Conservation (phyloP, 768 basidiomycete species). For the Hericium alpestre region DNA sequence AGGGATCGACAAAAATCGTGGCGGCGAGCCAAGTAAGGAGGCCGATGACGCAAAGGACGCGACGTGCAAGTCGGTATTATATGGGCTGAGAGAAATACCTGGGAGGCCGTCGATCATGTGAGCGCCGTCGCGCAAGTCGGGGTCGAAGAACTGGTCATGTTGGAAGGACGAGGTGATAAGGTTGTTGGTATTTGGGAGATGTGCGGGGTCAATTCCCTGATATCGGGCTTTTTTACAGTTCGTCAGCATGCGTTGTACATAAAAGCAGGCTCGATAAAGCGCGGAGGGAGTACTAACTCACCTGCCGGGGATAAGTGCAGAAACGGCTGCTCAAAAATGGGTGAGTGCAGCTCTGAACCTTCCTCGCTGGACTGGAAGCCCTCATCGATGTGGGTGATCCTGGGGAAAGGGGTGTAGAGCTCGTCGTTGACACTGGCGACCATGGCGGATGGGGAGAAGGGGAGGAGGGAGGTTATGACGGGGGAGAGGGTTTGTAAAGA, state of each 20-base stretch:
- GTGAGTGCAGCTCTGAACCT: slow-evolving; percentile 66
- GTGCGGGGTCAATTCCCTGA: slow-evolving; percentile 21
- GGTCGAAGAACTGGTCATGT: slow-evolving; percentile 5
- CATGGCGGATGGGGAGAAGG: slow-evolving; percentile 29
- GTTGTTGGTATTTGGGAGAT: slow-evolving; percentile 7
- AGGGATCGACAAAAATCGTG: background rate
- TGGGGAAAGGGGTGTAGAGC: slow-evolving; percentile 47
- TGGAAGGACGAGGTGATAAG: slow-evolving; percentile 12
- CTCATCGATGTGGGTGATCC: slow-evolving; percentile 45
- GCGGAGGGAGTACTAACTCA: slow-evolving; percentile 19
- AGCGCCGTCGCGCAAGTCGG: background rate
- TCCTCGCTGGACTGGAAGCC: slow-evolving; percentile 66
- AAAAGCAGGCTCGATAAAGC: slow-evolving; percentile 3
- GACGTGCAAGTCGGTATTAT: background rate
- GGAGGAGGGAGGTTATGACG: slow-evolving; percentile 12
- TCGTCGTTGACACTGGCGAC: slow-evolving; percentile 45
- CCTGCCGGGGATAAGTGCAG: slow-evolving; percentile 22
- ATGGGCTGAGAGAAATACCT: background rate
- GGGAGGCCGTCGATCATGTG: background rate
- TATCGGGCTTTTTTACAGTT: slow-evolving; percentile 62
- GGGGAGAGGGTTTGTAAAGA: slow-evolving; percentile 21
- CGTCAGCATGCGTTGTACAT: background rate
- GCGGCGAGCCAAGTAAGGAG: background rate
- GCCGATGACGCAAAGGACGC: background rate
- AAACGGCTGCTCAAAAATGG: slow-evolving; percentile 50